Base-by-base conservation (phyloP, 345 rosid species). In the Fremontodendron californicum region DNA sequence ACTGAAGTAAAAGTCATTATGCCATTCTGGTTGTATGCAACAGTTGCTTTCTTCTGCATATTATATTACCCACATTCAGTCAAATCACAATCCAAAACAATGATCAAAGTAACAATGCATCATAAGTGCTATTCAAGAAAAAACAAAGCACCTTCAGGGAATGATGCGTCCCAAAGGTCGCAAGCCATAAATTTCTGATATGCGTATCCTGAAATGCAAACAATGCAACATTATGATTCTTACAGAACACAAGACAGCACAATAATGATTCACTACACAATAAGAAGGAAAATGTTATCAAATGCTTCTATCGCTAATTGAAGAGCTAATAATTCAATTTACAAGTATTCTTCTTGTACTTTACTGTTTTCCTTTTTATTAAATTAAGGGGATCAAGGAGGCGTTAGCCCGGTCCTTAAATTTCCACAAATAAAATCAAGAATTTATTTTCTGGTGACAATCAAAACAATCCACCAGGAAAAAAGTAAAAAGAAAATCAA, bases 91-190 rank as follows among this genome's bases (percentile, higher is more conserved):
- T 29, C 52, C 75, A 58, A 81, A 58, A 57, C 75, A 75, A 45
- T 43, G 27, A 77, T 13, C 19, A 63, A 69, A 37, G n/a, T 39
- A 43, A 3, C 8, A 63, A 18, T 58, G 45, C 39, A 33, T 77
- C n/a, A n/a, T n/a, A n/a, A n/a, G n/a, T n/a, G n/a, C n/a, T n/a
- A n/a, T 33, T 57, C 12, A 16, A 61, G 55, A 64, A 58, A 4
- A 2, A 52, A 18, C 16, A 49, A 18, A 57, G 21, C 55, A 83
- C 82, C 87, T 70, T 75, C 77, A 82, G 77, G 71, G 70, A 73
- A 35, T 76, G 90, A 83, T 63, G 88, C 85, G 77, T 87, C 89
- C 94, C 94, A 90, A 70, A 89, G 88, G 78, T 88, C 90, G 79
- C 67, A 83, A 43, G 79, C 87, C 92, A 86, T 88, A 15, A 60